These are phyloP conservation scores for Agarophyton chilense DNA, from an alignment of 23 red algal genomes.

Conservation along the genomic window DNA sequence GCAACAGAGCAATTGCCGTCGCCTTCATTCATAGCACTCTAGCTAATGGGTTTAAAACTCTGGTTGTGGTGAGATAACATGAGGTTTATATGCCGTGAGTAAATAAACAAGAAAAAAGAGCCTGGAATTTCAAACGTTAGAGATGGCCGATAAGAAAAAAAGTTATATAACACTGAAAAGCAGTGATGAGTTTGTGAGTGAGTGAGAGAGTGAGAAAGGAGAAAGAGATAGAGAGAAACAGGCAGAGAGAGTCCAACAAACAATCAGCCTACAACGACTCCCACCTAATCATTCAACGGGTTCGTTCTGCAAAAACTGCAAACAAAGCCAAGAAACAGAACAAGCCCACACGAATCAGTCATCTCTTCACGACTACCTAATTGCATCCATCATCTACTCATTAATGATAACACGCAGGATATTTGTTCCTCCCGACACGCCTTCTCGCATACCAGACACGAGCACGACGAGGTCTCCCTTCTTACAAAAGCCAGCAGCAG, in stretches of 20 bases:
- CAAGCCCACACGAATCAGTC: background rate
- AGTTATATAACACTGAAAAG: background rate
- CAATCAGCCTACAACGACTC: background rate
- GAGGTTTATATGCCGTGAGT: background rate
- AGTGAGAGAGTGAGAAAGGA: background rate
- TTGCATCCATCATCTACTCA: constrained; percentile 42
- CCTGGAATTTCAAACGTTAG: background rate
- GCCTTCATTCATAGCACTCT: too few relatives aligned
- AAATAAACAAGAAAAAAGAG: background rate
- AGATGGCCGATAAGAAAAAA: background rate
- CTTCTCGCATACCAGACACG: constrained; percentile 93
- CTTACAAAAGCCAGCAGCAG: constrained; percentile 57
- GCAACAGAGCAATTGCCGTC: too few relatives aligned
- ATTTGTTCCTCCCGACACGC: constrained; percentile 86
- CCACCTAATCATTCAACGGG: background rate
- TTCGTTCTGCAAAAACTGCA: background rate
- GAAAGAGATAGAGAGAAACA: background rate
- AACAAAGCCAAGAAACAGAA: background rate
- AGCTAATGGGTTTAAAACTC: too few relatives aligned
- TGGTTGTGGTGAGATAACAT: background rate
- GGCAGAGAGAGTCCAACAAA: background rate
- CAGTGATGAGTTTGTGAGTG: background rate
- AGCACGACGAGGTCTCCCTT: constrained; percentile 86
- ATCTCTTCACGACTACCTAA: background rate
- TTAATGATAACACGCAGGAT: constrained; percentile 86